Evolutionary conservation across 345 rosid species (phyloP).

Genomic region (Streptanthus diversifolius): DNA sequence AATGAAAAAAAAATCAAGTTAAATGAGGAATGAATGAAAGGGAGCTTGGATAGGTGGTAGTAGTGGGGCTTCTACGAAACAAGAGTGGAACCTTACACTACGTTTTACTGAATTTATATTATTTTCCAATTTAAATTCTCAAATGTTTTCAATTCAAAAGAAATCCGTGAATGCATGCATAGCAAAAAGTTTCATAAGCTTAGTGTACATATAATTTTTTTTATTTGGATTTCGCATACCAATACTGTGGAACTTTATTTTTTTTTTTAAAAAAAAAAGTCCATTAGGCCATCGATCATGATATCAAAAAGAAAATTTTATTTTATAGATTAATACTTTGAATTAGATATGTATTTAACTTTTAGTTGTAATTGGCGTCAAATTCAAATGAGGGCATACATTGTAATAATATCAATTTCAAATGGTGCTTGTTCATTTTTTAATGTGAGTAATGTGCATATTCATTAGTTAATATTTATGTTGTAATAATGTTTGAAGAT

Average conservation of each 20-base stretch:
- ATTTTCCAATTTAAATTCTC: not conserved
- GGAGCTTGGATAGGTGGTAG: slow-evolving; percentile 8
- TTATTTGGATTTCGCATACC: not conserved
- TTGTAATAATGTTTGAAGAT: not conserved
- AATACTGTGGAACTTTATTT: not conserved
- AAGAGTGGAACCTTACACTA: slow-evolving; percentile 32
- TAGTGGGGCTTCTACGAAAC: slow-evolving; percentile 33
- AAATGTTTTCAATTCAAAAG: slow-evolving; percentile 3
- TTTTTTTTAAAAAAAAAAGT: not conserved
- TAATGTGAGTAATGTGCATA: too few relatives aligned
- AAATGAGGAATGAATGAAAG: slow-evolving; percentile 6
- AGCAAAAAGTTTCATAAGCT: not conserved
- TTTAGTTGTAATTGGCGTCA: not conserved
- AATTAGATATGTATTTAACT: not conserved
- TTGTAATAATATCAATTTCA: not conserved
- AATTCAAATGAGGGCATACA: not conserved
- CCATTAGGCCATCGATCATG: not conserved
- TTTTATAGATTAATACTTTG: not conserved
- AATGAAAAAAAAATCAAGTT: not conserved
- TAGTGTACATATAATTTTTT: not conserved
- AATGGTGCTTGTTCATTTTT: not conserved
- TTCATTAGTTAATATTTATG: not conserved
- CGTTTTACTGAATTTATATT: slow-evolving; percentile 6
- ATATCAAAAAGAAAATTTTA: not conserved
- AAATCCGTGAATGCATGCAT: slow-evolving; percentile 14